Conservation (phyloP, 176 grass and related monocot species). For the Lolium perenne region DNA sequence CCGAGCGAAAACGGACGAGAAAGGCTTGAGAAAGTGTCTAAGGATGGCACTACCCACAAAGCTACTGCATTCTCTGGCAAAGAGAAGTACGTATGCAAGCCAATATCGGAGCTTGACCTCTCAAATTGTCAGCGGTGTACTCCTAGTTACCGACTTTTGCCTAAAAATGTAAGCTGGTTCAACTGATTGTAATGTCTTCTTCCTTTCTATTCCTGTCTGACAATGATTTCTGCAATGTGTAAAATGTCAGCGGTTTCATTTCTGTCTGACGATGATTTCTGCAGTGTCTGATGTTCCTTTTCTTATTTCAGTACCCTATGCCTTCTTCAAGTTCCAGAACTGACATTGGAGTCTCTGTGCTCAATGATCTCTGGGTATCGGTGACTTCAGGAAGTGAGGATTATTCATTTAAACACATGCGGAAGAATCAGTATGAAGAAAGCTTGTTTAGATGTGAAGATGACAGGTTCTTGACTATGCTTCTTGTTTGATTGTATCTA, state of each 20-base stretch:
- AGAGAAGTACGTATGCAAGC: constrained; percentile 75
- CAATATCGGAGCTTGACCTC: constrained; percentile 84
- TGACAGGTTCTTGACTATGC: constrained; percentile 49
- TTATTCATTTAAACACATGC: constrained; percentile 93
- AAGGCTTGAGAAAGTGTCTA: constrained; percentile 60
- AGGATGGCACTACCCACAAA: constrained; percentile 54
- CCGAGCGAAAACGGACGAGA: constrained; percentile 56
- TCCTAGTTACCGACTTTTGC: constrained; percentile 79
- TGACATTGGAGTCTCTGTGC: constrained; percentile 55
- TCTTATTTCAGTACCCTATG: constrained; percentile 59
- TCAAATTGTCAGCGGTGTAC: constrained; percentile 76
- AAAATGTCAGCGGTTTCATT: not conserved
- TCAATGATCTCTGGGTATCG: constrained; percentile 84
- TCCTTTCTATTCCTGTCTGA: not conserved
- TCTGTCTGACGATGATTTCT: not conserved
- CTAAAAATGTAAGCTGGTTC: constrained; percentile 64
- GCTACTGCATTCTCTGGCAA: constrained; percentile 52
- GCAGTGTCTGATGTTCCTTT: constrained; percentile 13
- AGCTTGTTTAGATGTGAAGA: constrained; percentile 95
- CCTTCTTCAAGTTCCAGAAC: constrained; percentile 71
- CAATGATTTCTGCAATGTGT: not conserved
- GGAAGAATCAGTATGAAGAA: constrained; percentile 90
- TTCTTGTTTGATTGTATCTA: constrained; percentile 20
- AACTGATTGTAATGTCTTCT: not conserved
- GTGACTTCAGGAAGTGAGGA: constrained; percentile 88